Conservation (phyloP, 2,329 filamentous ascomycete species). For the Phymatotrichopsis omnivora region DNA sequence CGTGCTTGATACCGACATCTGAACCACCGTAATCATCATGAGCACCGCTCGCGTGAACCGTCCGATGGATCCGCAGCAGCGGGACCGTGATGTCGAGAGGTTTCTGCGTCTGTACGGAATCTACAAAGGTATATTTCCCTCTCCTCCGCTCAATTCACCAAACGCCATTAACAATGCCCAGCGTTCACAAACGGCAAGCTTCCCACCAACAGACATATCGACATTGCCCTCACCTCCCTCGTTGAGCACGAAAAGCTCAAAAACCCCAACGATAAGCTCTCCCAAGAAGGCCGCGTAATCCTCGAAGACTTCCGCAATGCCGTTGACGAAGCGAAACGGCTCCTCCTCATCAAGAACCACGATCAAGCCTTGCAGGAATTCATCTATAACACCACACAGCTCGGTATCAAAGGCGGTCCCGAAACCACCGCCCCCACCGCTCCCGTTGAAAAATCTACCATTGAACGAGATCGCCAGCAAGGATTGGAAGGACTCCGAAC, state of each 20-base stretch:
- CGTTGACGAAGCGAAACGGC: slow-evolving; percentile 70
- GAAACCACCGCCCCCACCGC: slow-evolving; percentile 34
- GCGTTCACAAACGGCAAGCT: slow-evolving; percentile 70
- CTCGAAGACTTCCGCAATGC: slow-evolving; percentile 68
- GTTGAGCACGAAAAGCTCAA: slow-evolving; percentile 19
- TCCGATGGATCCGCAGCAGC: slow-evolving; percentile 27
- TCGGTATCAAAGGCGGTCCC: slow-evolving; percentile 36
- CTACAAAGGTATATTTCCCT: slow-evolving; percentile 46
- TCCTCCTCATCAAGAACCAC: slow-evolving; percentile 87
- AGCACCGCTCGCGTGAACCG: slow-evolving; percentile 28
- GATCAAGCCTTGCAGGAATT: slow-evolving; percentile 93
- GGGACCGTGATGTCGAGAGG: slow-evolving; percentile 32
- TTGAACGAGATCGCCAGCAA: slow-evolving; percentile 72
- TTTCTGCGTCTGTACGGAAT: slow-evolving; percentile 96
- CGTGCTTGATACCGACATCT: not conserved
- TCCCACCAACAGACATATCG: slow-evolving; percentile 71
- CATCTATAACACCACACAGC: slow-evolving; percentile 70
- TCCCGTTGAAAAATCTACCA: slow-evolving; percentile 63
- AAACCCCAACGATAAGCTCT: slow-evolving; percentile 65
- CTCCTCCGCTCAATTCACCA: slow-evolving; percentile 4
- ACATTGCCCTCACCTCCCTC: slow-evolving; percentile 56
- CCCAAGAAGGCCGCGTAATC: slow-evolving; percentile 67
- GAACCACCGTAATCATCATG: slow-evolving; percentile 12
- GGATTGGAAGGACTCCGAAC: slow-evolving; percentile 78
- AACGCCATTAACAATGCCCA: slow-evolving; percentile 32